Conservation (phyloP, 164 flowering plant genomes). For the Paratinospora sagittata region DNA sequence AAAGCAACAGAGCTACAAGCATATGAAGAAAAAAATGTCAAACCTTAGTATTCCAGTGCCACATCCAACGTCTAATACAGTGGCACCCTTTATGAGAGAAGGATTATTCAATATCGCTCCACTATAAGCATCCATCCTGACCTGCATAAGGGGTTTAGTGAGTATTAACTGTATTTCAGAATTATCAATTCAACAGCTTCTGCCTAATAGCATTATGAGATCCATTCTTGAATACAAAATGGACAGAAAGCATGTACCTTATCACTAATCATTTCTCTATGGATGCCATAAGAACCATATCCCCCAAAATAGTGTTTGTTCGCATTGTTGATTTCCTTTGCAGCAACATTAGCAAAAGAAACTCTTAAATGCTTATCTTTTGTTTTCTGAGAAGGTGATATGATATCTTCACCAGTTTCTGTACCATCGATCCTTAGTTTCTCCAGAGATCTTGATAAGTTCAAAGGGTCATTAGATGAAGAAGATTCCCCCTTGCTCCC, state of each 20-base stretch:
- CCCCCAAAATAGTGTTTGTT: constrained; percentile 78
- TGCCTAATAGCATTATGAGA: not conserved
- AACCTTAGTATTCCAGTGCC: constrained; percentile 97
- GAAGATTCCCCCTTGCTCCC: constrained; percentile 18
- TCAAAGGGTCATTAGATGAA: constrained; percentile 16
- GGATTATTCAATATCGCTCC: constrained; percentile 77
- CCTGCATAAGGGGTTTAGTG: constrained; percentile 40
- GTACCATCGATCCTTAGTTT: constrained; percentile 17
- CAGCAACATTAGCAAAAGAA: constrained; percentile 32
- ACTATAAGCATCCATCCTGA: constrained; percentile 81
- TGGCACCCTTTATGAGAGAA: constrained; percentile 63
- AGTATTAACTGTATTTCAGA: not conserved
- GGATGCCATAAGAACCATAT: constrained; percentile 84
- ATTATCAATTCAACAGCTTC: not conserved
- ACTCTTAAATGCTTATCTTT: constrained; percentile 21
- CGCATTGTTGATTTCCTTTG: constrained; percentile 45
- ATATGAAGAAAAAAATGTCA: constrained; percentile 1
- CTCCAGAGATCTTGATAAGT: constrained; percentile 20
- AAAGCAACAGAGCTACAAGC: not conserved
- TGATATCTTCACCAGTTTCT: constrained; percentile 14
- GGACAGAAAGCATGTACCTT: constrained; percentile 43
- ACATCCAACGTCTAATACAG: constrained; percentile 94
- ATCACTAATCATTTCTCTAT: constrained; percentile 92
- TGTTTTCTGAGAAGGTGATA: constrained; percentile 12
- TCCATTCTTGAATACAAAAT: not conserved